Evolutionary conservation across 495 filamentous ascomycete species (phyloP), one percentile per base, ranked within the genome.

Genomic region (Schizothecium vesticola): DNA sequence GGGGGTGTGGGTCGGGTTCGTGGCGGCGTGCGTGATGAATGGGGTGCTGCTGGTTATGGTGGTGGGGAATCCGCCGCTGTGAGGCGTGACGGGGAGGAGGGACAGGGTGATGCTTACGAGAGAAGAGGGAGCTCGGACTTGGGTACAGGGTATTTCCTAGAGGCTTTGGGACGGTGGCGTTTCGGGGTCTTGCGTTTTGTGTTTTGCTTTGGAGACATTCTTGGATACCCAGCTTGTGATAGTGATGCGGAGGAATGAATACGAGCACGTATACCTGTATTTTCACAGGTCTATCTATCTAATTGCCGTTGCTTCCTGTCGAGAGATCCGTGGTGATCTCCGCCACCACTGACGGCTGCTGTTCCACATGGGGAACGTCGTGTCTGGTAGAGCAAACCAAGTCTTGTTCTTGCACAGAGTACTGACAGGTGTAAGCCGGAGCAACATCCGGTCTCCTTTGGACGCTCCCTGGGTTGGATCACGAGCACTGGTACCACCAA

Each of bases 31-130:
- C 58, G 71, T 85, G 19, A 75, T 81, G 2, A 82, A 85, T 59
- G 85, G 82, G 19, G 77, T 84, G 60, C 69, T 89, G 31, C 72
- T 87, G 43, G 80, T 84, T 0, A 60, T 84, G 29, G 77, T 86
- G 0, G 77, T 79, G 29, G 80, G 77, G 25, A 82, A 79, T 59
- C 67, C 73, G 11, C 73, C 73, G 2, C 67, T 77, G 56, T 51
- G 43, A 51, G 19, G 19, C 31, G 26, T 2, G 36, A 33, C 12
- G 31, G 11, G 1, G 11, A 11, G 3, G 26, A 28, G 6, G 6
- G 26, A 28, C 6, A 28, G 26, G 26, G 26, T 28, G n/a, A n/a
- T n/a, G n/a, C 6, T 33, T 8, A 7, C 28, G 10, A 33, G 31
- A 3, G 31, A 13, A 33, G 31, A 33, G 3, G 26, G 43, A 51